These are phyloP conservation scores for Diplodia mutila DNA, from an alignment of 2,329 filamentous ascomycete genomes.

Conservation along the genomic window DNA sequence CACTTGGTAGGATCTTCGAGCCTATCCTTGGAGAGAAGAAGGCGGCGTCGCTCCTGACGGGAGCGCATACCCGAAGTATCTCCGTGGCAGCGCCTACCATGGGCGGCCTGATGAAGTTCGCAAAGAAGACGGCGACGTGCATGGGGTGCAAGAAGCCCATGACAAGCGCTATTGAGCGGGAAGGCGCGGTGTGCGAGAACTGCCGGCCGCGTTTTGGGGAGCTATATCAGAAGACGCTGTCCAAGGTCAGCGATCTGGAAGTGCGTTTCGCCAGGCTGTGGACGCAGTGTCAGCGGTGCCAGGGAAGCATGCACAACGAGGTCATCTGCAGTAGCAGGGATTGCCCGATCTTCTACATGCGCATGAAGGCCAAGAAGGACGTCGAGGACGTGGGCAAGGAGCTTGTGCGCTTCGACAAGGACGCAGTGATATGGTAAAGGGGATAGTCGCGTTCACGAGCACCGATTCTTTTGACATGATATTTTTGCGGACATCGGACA, in stretches of 20 bases:
- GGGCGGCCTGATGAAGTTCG: conserved; percentile 96
- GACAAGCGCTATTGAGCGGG: conserved; percentile 74
- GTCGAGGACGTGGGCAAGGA: conserved; percentile 94
- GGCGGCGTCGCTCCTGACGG: conserved; percentile 80
- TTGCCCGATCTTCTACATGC: conserved; percentile 99
- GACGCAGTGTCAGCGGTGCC: conserved; percentile 98
- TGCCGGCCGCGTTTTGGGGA: conserved; percentile 86
- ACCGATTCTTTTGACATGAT: not conserved
- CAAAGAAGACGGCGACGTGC: conserved; percentile 96
- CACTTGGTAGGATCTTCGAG: conserved; percentile 92
- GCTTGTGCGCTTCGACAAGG: conserved; percentile 83
- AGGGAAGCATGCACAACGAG: conserved; percentile 97
- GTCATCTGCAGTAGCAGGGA: conserved; percentile 96
- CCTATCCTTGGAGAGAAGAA: conserved; percentile 95
- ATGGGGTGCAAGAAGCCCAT: conserved; percentile 99
- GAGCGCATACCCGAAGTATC: conserved; percentile 93
- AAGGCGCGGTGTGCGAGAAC: conserved; percentile 85
- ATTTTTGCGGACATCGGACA: not conserved
- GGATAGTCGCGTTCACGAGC: not conserved
- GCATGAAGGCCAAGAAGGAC: conserved; percentile 99
- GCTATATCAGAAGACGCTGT: conserved; percentile 88
- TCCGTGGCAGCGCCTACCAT: conserved; percentile 88
- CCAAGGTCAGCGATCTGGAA: conserved; percentile 88
- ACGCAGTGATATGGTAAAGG: conserved; percentile 69
- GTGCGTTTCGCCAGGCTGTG: conserved; percentile 89